Evolutionary conservation across 208 protist genomes (phyloP).

Genomic region (Crithidia fasciculata): DNA sequence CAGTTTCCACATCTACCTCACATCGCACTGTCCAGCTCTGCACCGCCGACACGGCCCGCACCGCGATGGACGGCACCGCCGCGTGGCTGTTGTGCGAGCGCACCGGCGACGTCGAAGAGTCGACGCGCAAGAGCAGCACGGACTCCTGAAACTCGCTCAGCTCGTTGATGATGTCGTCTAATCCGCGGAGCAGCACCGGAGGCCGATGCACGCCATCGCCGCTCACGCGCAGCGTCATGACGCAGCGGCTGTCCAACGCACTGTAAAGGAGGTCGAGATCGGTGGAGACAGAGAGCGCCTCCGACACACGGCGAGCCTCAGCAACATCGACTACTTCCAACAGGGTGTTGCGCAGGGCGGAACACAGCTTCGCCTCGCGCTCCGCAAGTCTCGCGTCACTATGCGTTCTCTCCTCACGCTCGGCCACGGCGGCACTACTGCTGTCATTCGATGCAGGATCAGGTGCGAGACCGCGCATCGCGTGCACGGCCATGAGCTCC

Average conservation of each 20-base stretch:
- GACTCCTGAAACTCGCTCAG: conserved; percentile 60
- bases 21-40: conserved; percentile 22
- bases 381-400: not conserved
- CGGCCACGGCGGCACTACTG: not conserved
- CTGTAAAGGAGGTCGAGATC: conserved; percentile 34
- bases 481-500: conserved; percentile 28
- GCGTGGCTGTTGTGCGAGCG: conserved; percentile 6
- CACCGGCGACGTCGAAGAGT: conserved; percentile 19
- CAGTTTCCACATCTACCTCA: conserved; percentile 32
- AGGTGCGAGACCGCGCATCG: not conserved
- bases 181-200: conserved; percentile 19
- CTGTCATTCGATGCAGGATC: not conserved
- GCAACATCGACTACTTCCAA: conserved; percentile 36
- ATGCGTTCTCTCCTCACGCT: not conserved
- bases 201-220: conserved; percentile 21
- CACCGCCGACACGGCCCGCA: conserved; percentile 37
- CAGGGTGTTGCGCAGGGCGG: conserved; percentile 18
- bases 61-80: not conserved
- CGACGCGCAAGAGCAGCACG: conserved; percentile 33
- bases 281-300: conserved; percentile 36
- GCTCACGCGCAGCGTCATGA: conserved; percentile 35
- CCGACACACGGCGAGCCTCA: conserved; percentile 29
- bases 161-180: conserved; percentile 57
- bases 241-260: conserved; percentile 32
- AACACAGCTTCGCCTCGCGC: conserved; percentile 18